These are phyloP conservation scores for Crassisporium funariophilum DNA, from an alignment of 768 basidiomycete genomes.

Conservation along the genomic window DNA sequence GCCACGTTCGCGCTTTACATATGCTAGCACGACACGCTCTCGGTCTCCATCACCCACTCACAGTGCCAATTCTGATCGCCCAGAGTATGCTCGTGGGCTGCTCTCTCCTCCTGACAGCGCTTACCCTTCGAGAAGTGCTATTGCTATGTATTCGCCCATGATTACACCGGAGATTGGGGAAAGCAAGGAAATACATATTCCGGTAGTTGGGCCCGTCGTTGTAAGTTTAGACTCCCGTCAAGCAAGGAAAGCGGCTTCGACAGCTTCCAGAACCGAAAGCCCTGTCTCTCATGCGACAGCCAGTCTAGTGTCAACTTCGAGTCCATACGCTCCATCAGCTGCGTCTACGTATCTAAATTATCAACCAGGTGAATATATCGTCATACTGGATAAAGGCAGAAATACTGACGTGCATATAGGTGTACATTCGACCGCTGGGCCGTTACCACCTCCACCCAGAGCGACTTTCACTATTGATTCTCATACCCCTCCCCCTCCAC, in stretches of 20 bases:
- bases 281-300: constrained; percentile 7
- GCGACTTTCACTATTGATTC: constrained; percentile 50
- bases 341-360: constrained; percentile 53
- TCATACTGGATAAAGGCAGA: background rate
- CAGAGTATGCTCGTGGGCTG: constrained; percentile 10
- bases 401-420: constrained; percentile 29
- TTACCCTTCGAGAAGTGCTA: constrained; percentile 17
- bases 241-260: constrained; percentile 16
- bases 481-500: constrained; percentile 53
- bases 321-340: constrained; percentile 25
- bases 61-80: constrained; percentile 6
- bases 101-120: constrained; percentile 16
- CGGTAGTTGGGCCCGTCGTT: constrained; percentile 65
- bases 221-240: constrained; percentile 41
- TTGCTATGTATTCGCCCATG: constrained; percentile 36
- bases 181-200: constrained; percentile 56
- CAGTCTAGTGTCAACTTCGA: constrained; percentile 20
- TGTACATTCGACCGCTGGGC: constrained; percentile 71
- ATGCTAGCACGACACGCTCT: constrained; percentile 25
- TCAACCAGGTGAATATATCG: constrained; percentile 51
- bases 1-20: constrained; percentile 35
- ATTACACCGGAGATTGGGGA: constrained; percentile 67
- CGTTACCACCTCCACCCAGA: constrained; percentile 70
- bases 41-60: constrained; percentile 25
- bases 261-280: constrained; percentile 24